phyloP scores from a whole-genome alignment of 2,329 filamentous ascomycete species.

The Exophiala oligosperma region DNA sequence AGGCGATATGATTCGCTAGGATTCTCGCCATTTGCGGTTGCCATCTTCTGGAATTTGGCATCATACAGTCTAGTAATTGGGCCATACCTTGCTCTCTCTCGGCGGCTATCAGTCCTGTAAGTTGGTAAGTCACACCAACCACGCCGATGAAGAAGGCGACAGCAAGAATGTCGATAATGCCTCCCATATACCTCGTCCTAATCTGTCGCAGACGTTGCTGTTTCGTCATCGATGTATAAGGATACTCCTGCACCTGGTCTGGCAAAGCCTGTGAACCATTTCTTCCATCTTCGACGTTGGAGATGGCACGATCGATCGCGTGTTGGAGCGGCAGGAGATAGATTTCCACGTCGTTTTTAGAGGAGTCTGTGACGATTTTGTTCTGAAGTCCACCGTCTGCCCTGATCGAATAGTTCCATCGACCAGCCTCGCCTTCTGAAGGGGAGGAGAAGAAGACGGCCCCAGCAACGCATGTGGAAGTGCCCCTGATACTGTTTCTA shows the following conservation, averaged over 20 bases:
- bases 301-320: constrained; percentile 73
- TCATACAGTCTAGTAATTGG: constrained; percentile 87
- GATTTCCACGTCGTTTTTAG: constrained; percentile 72
- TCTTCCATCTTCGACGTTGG: constrained; percentile 42
- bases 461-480: constrained; percentile 71
- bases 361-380: constrained; percentile 63
- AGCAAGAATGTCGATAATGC: constrained; percentile 73
- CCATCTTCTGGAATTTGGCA: constrained; percentile 73
- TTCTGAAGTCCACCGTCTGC: constrained; percentile 70
- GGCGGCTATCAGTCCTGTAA: constrained; percentile 80
- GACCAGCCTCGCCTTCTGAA: constrained; percentile 61
- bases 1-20: constrained; percentile 75
- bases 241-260: constrained; percentile 59
- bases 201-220: constrained; percentile 67
- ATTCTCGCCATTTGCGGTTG: constrained; percentile 76
- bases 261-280: constrained; percentile 47
- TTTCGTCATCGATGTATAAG: constrained; percentile 71
- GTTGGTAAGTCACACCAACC: constrained; percentile 80
- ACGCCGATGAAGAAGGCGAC: constrained; percentile 78
- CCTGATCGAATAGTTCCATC: constrained; percentile 86
- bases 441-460: constrained; percentile 76
- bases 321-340: constrained; percentile 79
- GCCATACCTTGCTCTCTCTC: constrained; percentile 87
- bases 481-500: constrained; percentile 63
- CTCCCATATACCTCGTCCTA: constrained; percentile 67